Evolutionary conservation across 2,329 filamentous ascomycete genomes (phyloP), one percentile per base, ranked within the genome.

Genomic region (Aspergillus amoenus): DNA sequence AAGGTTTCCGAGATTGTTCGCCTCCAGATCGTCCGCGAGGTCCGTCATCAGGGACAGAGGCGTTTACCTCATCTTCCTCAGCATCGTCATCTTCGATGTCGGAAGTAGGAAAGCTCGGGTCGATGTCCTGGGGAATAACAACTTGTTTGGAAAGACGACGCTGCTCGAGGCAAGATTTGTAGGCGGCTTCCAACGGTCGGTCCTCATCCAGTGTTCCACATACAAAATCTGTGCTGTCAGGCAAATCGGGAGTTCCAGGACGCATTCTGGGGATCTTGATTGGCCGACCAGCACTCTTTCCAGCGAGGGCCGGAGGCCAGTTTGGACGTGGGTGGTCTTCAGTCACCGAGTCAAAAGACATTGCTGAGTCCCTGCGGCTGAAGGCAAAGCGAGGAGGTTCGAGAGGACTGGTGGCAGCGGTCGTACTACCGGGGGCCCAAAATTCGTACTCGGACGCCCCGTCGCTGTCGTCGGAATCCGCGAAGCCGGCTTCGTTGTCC

Each of bases 211-310:
- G 81, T 1, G 94, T 99, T 57, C 94, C 94, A 69, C 94, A 97
- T n/a, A 99, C 94, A 64, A 99, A 99, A 73, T 99, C 94, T 13
- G 94, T 97, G 75, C 93, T 97, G 73, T 99, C 94, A 1, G 94
- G 94, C 11, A 99, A 81, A 70, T 96, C 91, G 2, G 91, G 90
- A 1, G 89, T 90, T 22, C 83, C 82, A 40, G 85, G 82, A 21
- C 87, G 87, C 64, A 88, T 85, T 61, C 82, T 84, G 46, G 81
- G 65, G 18, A 75, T 68, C 41, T 78, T 79, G 43, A 72, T 79
- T 13, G 78, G 68, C 55, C 63, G 68, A 69, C 47, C 70, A 61
- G 67, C 56, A 7, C 56, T 50, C 32, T 66, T 64, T 39, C 63
- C 66, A 27, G 70, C 62, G 11, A 70, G 64, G 2, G 69, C 64